A percentile compares a stretch with the other conserved stretches of the same genome.
Evolutionary conservation across 1,284 basidiomycete species (phyloP).

Genomic region (Ceratobasidium sp.): DNA sequence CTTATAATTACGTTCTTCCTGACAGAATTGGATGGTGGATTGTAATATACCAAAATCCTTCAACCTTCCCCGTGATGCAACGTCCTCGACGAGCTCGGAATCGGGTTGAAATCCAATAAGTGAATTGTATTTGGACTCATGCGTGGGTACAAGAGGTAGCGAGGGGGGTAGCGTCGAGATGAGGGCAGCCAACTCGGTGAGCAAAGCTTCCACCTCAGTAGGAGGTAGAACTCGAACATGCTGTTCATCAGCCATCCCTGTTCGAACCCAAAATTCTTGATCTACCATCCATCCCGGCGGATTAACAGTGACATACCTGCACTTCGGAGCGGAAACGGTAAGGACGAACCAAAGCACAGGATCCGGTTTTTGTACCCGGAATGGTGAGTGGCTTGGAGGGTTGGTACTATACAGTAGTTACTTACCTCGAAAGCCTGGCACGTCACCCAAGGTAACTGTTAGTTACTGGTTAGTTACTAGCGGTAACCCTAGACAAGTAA

Average conservation of each 20-base stretch:
- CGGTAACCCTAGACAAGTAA: not conserved
- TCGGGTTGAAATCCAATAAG: not conserved
- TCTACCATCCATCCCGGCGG: not conserved
- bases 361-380: not conserved
- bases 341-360: not conserved
- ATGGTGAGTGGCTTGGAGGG: not conserved
- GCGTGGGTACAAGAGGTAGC: not conserved
- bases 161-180: not conserved
- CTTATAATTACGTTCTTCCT: too few relatives aligned
- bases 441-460: not conserved
- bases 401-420: conserved; percentile 8
- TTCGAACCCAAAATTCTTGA: not conserved
- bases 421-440: not conserved
- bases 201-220: conserved; percentile 9
- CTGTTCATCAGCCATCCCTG: not conserved
- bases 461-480: conserved; percentile 5
- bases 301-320: conserved; percentile 4
- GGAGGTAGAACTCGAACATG: conserved; percentile 1
- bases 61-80: too few relatives aligned
- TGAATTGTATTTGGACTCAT: not conserved
- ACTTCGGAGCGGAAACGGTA: not conserved
- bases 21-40: too few relatives aligned
- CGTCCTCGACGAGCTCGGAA: not conserved
- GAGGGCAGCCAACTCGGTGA: not conserved
- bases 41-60: too few relatives aligned